phyloP scores from a whole-genome alignment of 331 rosid species.

The Stylosanthes scabra region DNA sequence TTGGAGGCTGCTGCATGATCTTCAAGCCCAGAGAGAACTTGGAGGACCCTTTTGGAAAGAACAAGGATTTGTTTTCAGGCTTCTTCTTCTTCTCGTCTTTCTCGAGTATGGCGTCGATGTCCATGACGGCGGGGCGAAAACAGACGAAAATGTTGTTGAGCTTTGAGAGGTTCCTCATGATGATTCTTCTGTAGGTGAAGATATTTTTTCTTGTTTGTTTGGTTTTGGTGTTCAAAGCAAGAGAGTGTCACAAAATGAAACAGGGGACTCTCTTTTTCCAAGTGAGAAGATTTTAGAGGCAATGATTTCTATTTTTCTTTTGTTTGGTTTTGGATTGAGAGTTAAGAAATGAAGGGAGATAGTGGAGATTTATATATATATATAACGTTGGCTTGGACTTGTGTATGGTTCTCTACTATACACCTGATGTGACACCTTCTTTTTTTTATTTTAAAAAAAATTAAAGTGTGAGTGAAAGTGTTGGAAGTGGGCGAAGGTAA shows the following conservation, averaged over 20 bases:
- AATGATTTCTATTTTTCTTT: neutral
- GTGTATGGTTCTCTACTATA: conserved; percentile 3
- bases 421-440: neutral
- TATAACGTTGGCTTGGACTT: conserved; percentile 22
- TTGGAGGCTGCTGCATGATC: conserved; percentile 36
- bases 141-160: conserved; percentile 71
- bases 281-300: conserved; percentile 16
- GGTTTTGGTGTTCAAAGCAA: conserved; percentile 14
- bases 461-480: conserved; percentile 2
- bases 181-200: neutral
- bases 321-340: neutral
- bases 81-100: conserved; percentile 3
- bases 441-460: neutral
- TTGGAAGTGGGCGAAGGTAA: conserved; percentile 21
- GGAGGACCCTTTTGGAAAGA: conserved; percentile 28
- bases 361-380: conserved; percentile 23
- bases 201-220: neutral
- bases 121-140: conserved; percentile 78
- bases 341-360: neutral
- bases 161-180: conserved; percentile 61
- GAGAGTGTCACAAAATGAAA: conserved; percentile 13
- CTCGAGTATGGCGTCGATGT: conserved; percentile 59
- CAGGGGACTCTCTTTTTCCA: conserved; percentile 19
- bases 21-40: conserved; percentile 24
- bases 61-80: conserved; percentile 28